Evolutionary conservation across 2,329 filamentous ascomycete genomes (phyloP), one percentile per base, ranked within the genome.

Genomic region (Epichloe baconii): DNA sequence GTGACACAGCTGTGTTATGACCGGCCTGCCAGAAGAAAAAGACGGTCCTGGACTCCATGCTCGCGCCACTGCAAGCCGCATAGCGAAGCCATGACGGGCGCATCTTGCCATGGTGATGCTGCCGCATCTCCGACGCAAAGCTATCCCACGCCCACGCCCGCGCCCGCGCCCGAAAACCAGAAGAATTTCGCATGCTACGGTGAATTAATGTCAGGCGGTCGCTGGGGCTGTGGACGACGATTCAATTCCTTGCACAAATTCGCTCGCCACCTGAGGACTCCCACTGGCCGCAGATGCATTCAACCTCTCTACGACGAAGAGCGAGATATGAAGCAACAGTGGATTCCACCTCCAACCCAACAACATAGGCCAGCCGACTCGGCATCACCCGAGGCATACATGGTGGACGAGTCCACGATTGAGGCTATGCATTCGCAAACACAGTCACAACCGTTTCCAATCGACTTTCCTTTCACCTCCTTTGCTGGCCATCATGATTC

Each of bases 291-390:
- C 23, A 48, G 41, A 41, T 52, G 51, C 37, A 52, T 52, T 21
- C 51, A 48, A 34, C 41, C 46, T 34, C 47, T 52, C 3, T 52
- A 52, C 23, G 51, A 49, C 15, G 51, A 52, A 19, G 51, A 52
- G 17, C 35, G 17, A 23, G 19, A 34, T 19, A 48, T 36, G 26
- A 19, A 21, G 10, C 15, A 31, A 6, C 40, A 26, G n/a, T n/a
- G 15, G 49, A 35, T 15, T 6, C 37, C 8, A 19, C 38, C 44
- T 14, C 19, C 44, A 3, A 19, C 5, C 11, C 23, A 31, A 15
- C 23, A 31, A 15, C 36, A 43, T 14, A 34, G 1, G 12, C 43
- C 49, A 37, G 45, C 26, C 19, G 41, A 48, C 31, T 44, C 44
- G 14, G 14, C 15, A 17, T 35, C 6, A 12, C 15, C 38, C 3